Conservation (phyloP, 169 alveolate species). For the Eimeria praecox region DNA sequence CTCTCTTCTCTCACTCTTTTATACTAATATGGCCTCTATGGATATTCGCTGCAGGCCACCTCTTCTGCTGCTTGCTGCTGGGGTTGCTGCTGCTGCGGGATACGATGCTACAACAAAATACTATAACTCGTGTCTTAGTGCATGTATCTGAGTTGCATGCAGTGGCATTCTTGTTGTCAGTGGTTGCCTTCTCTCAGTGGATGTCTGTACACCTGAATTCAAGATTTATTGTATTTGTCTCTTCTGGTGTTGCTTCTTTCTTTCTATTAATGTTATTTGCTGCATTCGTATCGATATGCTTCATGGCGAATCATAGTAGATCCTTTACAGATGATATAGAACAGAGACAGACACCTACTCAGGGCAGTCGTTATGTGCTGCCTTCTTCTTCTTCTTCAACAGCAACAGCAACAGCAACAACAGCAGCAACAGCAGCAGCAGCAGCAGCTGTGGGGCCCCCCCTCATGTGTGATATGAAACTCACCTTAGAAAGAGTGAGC, state of each 20-base stretch:
- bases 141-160: conserved; percentile 44
- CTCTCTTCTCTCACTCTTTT: background rate
- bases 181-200: conserved; percentile 60
- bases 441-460: conserved; percentile 72
- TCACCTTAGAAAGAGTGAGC: conserved; percentile 67
- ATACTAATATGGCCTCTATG: conserved; percentile 49
- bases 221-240: conserved; percentile 20
- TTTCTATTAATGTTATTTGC: conserved; percentile 22
- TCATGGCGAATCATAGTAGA: conserved; percentile 28
- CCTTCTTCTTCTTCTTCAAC: conserved; percentile 52
- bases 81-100: conserved; percentile 59
- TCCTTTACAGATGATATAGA: background rate
- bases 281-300: conserved; percentile 54
- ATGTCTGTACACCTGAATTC: conserved; percentile 49
- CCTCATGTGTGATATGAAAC: conserved; percentile 63
- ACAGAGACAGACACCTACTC: background rate
- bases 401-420: conserved; percentile 60
- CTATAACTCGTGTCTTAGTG: conserved; percentile 46
- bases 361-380: background rate
- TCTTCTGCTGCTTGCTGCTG: conserved; percentile 70
- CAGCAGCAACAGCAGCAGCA: conserved; percentile 68
- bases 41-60: conserved; percentile 39
- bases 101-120: conserved; percentile 44
- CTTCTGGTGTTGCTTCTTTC: conserved; percentile 32
- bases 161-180: conserved; percentile 2